These are phyloP conservation scores for Tricholomella constricta DNA, from an alignment of 768 basidiomycete genomes.

Conservation along the genomic window DNA sequence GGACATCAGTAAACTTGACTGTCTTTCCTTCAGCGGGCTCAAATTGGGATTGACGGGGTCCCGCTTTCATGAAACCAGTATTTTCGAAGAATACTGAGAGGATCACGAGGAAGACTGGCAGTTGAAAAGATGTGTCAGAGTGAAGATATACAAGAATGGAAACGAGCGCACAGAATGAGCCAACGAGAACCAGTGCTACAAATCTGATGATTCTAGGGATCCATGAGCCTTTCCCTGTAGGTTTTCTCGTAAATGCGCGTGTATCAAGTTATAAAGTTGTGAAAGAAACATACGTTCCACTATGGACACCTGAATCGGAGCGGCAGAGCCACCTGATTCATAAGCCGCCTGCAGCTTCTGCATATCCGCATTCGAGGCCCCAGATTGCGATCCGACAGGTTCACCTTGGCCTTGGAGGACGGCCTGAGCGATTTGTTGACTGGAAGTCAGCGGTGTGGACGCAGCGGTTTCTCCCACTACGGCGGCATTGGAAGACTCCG, in stretches of 20 bases:
- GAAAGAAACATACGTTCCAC: slow-evolving; percentile 65
- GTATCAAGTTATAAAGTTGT: not conserved
- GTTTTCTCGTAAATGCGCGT: slow-evolving; percentile 6
- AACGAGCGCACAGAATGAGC: slow-evolving; percentile 63
- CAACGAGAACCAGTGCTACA: slow-evolving; percentile 53
- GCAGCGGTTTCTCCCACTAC: slow-evolving; percentile 10
- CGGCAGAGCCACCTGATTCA: slow-evolving; percentile 42
- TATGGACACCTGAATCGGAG: slow-evolving; percentile 81
- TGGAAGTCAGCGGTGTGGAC: slow-evolving; percentile 25
- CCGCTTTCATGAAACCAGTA: slow-evolving; percentile 89
- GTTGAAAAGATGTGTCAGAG: not conserved
- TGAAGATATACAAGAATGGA: not conserved
- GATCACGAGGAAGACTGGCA: slow-evolving; percentile 76
- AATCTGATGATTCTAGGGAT: slow-evolving; percentile 65
- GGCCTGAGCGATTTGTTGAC: slow-evolving; percentile 48
- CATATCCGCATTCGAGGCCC: slow-evolving; percentile 34
- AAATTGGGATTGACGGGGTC: slow-evolving; percentile 78
- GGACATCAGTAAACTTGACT: slow-evolving; percentile 93
- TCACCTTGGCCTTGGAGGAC: slow-evolving; percentile 41
- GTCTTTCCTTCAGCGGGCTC: slow-evolving; percentile 78
- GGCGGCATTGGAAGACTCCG: slow-evolving; percentile 11
- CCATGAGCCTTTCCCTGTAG: slow-evolving; percentile 68
- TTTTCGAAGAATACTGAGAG: slow-evolving; percentile 91
- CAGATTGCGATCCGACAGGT: slow-evolving; percentile 20
- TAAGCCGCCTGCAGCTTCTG: slow-evolving; percentile 45